Base-by-base conservation (phyloP, 805 yeast genomes). In the Zygotorulaspora florentina region DNA sequence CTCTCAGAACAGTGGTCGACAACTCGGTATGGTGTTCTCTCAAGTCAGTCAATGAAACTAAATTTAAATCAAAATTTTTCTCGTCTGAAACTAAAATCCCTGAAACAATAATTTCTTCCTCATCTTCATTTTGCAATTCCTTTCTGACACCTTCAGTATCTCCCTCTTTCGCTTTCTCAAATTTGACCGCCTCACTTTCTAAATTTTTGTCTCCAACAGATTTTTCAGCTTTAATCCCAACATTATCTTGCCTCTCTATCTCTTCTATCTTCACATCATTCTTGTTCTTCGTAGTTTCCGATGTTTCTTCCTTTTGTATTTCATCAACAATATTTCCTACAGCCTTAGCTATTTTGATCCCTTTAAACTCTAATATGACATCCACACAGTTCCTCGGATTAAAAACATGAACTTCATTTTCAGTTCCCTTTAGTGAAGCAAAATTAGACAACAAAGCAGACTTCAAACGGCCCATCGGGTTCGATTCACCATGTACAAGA, bases 391-490 rank as follows among this genome's bases (percentile, higher is more conserved):
- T 91, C 59, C 87, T 77, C 4, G 99, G 99, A 54, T 88, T 91
- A 68, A 79, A 91, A 2, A 93, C 95, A 55, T 81, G 86, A 9
- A 90, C 90, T 62, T 93, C 98, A 40, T 86, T 80, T 13, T 86
- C 93, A 0, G 97, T 87, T 7, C 87, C 88, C 62, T 83, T 88
- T 42, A 85, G 72, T 40, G 81, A 77, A 2, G 88, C 76, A 59
- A 91, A 93, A 65, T 88, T 89, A 37, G 96, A 87, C 51, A 90
- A 68, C 33, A 93, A 71, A 0, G 99, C 98, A 23, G 96, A 86
- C 65, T 93, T 93, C 45, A 93, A 69, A 62, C 99, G 81, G 46
- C 98, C 99, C 98, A 93, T 93, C n/a, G 96, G 96, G 57, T 87
- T 89, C 2, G 93, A 81, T 60, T 93, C 99, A 10, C 99, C 99